Percentiles rank a stretch among this genome's conserved stretches.
These are phyloP conservation scores for Leptographium flavum DNA, from an alignment of 2,329 filamentous ascomycete genomes.

Conservation along the genomic window DNA sequence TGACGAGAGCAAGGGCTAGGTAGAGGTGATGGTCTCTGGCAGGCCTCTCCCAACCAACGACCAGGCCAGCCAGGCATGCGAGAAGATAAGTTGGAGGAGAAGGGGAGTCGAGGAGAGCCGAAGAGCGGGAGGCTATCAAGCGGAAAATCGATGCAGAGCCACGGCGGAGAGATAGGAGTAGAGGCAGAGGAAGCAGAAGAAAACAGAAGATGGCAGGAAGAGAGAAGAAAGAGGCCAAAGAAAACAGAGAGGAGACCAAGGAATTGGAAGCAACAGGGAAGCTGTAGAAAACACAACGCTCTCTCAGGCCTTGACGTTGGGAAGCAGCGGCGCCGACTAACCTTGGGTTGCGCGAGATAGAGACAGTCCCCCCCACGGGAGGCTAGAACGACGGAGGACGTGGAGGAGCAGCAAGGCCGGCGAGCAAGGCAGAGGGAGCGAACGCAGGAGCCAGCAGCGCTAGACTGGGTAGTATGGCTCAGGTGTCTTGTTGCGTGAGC, in stretches of 20 bases:
- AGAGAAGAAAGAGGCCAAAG: not conserved
- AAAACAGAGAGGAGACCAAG: not conserved
- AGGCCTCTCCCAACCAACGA: conserved; percentile 5
- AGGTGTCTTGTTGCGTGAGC: conserved; percentile 1
- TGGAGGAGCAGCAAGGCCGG: conserved; percentile 4
- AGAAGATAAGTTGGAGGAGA: too few relatives aligned
- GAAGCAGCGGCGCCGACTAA: not conserved
- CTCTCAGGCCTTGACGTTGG: not conserved
- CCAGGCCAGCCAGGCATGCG: conserved; percentile 11
- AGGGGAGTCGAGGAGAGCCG: conserved; percentile 9
- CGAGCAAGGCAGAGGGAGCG: conserved; percentile 4
- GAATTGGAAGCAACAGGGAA: not conserved
- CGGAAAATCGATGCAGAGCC: too few relatives aligned
- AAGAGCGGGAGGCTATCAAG: conserved; percentile 10
- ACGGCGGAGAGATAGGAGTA: too few relatives aligned
- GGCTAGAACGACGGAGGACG: not conserved
- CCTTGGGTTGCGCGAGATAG: not conserved
- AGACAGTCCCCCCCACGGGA: not conserved
- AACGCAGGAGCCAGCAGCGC: not conserved
- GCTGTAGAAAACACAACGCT: not conserved
- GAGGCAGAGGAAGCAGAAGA: conserved; percentile 6
- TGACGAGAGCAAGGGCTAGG: conserved; percentile 4
- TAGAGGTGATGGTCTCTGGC: not conserved
- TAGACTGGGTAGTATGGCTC: not conserved
- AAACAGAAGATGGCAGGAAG: not conserved